Percentiles rank a stretch among this genome's conserved stretches.
phyloP scores from a whole-genome alignment of 148 eudicot genomes.

The Diospyros lotus region DNA sequence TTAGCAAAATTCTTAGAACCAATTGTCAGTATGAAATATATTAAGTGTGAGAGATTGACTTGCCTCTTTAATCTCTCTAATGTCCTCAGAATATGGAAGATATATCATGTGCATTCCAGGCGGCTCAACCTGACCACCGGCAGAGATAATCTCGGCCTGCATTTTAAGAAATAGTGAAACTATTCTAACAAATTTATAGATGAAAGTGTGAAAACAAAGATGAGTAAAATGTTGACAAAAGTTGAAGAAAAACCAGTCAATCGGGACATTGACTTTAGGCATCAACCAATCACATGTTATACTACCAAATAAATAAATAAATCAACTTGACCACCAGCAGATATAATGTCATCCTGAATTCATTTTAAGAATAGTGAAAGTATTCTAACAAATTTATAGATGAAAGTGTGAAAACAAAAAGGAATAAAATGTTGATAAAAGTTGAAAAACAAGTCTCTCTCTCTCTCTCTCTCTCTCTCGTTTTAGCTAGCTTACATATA shows the following conservation, averaged over 20 bases:
- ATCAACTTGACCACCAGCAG: no score
- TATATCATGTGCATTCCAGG: constrained; percentile 98
- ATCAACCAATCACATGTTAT: no score
- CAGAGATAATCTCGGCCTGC: constrained; percentile 76
- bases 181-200: constrained; percentile 4
- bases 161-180: not conserved
- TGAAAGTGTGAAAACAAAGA: constrained; percentile 2
- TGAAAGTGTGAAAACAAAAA: constrained; percentile 2
- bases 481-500: no score
- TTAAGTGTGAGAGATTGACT: not conserved
- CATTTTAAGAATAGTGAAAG: not conserved
- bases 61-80: constrained; percentile 85
- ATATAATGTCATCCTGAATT: no score
- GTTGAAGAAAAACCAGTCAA: not conserved
- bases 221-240: not conserved
- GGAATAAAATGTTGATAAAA: not conserved
- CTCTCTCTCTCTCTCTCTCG: no score
- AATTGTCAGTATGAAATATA: constrained; percentile 1
- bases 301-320: no score
- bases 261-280: no score
- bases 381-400: constrained; percentile 4
- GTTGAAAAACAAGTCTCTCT: not conserved
- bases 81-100: constrained; percentile 95
- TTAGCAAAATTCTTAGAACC: constrained; percentile 7
- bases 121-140: constrained; percentile 87